Evolutionary conservation across 1,139 yeast genomes (phyloP).

Genomic region (Suzukiozyma palmioleophila): DNA sequence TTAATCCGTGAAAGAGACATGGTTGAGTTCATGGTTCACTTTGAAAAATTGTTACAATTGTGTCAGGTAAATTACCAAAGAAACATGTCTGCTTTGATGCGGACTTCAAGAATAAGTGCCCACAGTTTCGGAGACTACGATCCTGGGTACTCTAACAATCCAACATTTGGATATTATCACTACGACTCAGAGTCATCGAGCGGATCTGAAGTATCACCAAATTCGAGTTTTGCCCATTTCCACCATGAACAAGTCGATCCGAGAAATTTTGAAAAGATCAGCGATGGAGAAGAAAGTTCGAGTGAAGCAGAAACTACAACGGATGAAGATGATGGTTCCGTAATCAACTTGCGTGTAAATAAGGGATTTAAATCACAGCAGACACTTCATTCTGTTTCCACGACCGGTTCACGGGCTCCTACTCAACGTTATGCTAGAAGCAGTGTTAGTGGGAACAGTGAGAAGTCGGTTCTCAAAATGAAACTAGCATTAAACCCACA

Average conservation of each 20-base stretch:
- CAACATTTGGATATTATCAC: not conserved
- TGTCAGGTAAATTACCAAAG: constrained; percentile 13
- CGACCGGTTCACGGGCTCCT: constrained; percentile 1
- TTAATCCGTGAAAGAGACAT: constrained; percentile 60
- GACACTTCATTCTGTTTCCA: not conserved
- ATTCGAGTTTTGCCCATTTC: not conserved
- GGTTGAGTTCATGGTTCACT: constrained; percentile 49
- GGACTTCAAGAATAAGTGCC: not conserved
- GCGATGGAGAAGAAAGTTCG: not conserved
- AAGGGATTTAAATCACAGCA: not conserved
- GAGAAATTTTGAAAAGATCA: not conserved
- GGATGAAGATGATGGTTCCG: not conserved
- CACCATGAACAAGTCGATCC: not conserved
- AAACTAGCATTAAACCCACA: not conserved
- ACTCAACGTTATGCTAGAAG: constrained; percentile 8
- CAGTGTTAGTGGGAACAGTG: constrained; percentile 1
- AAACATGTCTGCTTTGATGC: constrained; percentile 3
- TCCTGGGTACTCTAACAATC: not conserved
- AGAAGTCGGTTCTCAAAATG: not conserved
- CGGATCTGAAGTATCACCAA: not conserved
- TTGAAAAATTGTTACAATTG: constrained; percentile 18
- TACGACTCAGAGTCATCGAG: not conserved
- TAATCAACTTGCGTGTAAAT: not conserved
- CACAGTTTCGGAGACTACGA: constrained; percentile 1
- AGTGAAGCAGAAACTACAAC: not conserved